A percentile compares a stretch with the other conserved stretches of the same genome.
phyloP scores from a whole-genome alignment of 441 rosid species.

The Syzygium syzygioides region DNA sequence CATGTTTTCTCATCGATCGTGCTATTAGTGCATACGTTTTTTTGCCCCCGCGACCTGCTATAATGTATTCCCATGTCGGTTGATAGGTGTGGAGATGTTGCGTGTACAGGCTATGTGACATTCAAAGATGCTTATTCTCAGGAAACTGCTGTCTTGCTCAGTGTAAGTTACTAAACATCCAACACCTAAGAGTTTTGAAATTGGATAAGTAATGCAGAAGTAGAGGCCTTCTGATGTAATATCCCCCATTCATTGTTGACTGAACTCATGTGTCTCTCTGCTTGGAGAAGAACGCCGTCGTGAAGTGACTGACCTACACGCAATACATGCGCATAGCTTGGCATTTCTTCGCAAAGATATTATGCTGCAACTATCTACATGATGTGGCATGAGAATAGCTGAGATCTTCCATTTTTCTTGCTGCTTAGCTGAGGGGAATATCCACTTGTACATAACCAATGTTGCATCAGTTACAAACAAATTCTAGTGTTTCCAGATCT shows the following conservation, averaged over 20 bases:
- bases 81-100: slow-evolving; percentile 47
- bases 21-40: neutral
- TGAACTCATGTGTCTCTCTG: neutral
- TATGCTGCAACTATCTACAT: neutral
- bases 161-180: slow-evolving; percentile 27
- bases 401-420: neutral
- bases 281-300: neutral
- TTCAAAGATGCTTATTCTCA: slow-evolving; percentile 62
- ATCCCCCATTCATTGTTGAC: neutral
- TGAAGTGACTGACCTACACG: neutral
- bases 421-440: neutral
- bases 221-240: neutral
- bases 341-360: neutral
- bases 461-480: neutral
- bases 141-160: slow-evolving; percentile 73
- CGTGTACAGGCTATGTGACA: slow-evolving; percentile 63
- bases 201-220: neutral
- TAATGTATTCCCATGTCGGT: neutral
- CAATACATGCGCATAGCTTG: neutral
- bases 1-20: neutral
- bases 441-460: neutral
- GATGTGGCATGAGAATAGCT: neutral
- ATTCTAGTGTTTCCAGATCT: neutral
- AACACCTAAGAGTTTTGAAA: neutral
- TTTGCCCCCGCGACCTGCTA: neutral